phyloP scores from a whole-genome alignment of 345 rosid genomes.

The Hibiscus tridactylites region DNA sequence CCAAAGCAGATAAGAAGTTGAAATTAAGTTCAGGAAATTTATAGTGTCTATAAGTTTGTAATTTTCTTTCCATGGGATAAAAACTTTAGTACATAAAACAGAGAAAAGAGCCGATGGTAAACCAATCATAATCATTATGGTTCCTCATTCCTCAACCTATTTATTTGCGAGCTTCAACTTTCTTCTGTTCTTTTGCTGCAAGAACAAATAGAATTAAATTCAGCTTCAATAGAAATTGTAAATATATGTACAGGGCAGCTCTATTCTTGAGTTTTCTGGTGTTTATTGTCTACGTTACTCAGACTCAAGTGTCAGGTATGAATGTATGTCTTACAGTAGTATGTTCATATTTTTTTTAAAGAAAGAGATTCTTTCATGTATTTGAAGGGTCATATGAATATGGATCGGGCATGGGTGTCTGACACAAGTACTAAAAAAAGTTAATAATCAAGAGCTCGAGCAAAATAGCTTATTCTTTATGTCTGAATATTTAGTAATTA shows the following conservation, averaged over 20 bases:
- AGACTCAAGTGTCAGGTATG: neutral
- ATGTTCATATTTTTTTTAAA: neutral
- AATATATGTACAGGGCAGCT: neutral
- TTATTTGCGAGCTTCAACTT: slow-evolving; percentile 43
- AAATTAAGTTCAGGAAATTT: neutral
- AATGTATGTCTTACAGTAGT: neutral
- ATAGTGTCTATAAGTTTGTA: neutral
- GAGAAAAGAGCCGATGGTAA: neutral
- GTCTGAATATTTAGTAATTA: neutral
- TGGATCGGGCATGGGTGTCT: neutral
- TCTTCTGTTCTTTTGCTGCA: slow-evolving; percentile 47
- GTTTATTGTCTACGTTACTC: neutral
- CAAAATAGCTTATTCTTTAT: neutral
- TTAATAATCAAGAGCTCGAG: neutral
- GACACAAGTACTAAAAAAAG: neutral
- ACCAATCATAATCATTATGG: neutral
- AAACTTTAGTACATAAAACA: neutral
- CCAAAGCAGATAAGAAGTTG: neutral
- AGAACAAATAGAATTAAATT: slow-evolving; percentile 9
- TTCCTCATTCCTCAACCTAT: neutral
- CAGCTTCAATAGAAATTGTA: neutral
- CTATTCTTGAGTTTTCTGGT: neutral
- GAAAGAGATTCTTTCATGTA: neutral
- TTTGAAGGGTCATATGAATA: neutral
- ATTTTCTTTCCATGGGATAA: neutral